Evolutionary conservation across 345 rosid genomes (phyloP).

Genomic region (Hypericum perforatum): DNA sequence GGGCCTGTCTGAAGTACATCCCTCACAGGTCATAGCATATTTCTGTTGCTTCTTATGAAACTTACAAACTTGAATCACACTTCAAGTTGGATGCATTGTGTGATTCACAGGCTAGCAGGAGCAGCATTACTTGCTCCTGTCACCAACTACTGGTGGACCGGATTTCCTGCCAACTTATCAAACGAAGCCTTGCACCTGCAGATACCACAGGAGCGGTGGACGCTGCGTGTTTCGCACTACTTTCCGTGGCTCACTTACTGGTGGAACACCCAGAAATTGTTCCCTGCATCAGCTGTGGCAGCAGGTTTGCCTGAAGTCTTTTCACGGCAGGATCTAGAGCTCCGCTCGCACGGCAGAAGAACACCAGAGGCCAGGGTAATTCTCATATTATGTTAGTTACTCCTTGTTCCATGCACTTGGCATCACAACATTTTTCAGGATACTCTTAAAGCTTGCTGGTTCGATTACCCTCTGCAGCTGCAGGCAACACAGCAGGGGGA

Average conservation of each 20-base stretch:
- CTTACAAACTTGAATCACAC: too few species aligned
- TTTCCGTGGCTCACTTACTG: slow-evolving; percentile 17
- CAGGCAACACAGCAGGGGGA: slow-evolving; percentile 14
- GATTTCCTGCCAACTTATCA: slow-evolving; percentile 17
- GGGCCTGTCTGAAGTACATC: slow-evolving; percentile 23
- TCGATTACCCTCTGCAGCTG: not conserved
- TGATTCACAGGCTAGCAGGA: slow-evolving; percentile 17
- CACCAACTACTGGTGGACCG: slow-evolving; percentile 26
- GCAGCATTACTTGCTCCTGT: slow-evolving; percentile 17
- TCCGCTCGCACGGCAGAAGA: not conserved
- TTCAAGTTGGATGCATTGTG: not conserved
- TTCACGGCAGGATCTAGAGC: slow-evolving; percentile 13
- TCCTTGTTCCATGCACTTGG: too few species aligned
- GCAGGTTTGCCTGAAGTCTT: slow-evolving; percentile 4
- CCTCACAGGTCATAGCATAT: slow-evolving; percentile 15
- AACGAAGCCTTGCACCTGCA: slow-evolving; percentile 15
- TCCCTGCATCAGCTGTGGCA: slow-evolving; percentile 16
- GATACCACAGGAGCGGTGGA: slow-evolving; percentile 17
- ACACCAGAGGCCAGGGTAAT: slow-evolving; percentile 1
- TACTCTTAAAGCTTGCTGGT: too few species aligned
- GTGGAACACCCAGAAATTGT: slow-evolving; percentile 23
- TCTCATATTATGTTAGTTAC: not conserved
- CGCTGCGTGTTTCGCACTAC: slow-evolving; percentile 12
- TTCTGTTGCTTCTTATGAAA: not conserved
- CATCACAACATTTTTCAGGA: too few species aligned